Conservation (phyloP, 208 protist species). For the Balamuthia mandrillaris region DNA sequence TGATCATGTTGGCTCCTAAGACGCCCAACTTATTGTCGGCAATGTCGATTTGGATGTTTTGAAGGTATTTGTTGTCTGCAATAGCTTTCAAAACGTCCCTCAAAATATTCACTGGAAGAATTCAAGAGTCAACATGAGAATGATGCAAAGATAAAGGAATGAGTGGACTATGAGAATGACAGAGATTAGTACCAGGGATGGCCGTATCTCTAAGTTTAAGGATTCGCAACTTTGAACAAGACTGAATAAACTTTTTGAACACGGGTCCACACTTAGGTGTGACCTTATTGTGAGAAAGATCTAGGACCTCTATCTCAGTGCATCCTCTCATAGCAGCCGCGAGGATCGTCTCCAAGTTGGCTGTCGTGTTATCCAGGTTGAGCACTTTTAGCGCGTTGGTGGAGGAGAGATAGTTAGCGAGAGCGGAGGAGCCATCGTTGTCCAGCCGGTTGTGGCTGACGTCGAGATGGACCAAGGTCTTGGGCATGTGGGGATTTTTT, state of each 20-base stretch:
- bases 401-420: conserved; percentile 43
- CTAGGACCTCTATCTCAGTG: conserved; percentile 44
- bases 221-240: conserved; percentile 22
- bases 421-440: conserved; percentile 48
- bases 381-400: conserved; percentile 44
- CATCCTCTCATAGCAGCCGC: conserved; percentile 40
- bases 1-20: conserved; percentile 55
- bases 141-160: too few relatives aligned
- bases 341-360: conserved; percentile 31
- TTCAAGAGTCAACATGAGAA: too few relatives aligned
- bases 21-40: conserved; percentile 38
- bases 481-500: conserved; percentile 57
- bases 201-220: conserved; percentile 49
- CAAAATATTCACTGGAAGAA: conserved; percentile 47
- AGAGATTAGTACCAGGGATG: too few relatives aligned
- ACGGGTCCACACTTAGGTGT: conserved; percentile 41
- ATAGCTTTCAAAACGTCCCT: conserved; percentile 53
- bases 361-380: conserved; percentile 36
- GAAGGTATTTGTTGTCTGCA: conserved; percentile 51
- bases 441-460: conserved; percentile 58
- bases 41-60: conserved; percentile 48
- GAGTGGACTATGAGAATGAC: too few relatives aligned
- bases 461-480: conserved; percentile 50
- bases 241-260: conserved; percentile 47
- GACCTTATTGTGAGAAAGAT: conserved; percentile 57